A percentile compares a stretch with the other conserved stretches of the same genome.
Conservation (phyloP, 1,139 yeast genomes). For the Yamadazyma conglobata region DNA sequence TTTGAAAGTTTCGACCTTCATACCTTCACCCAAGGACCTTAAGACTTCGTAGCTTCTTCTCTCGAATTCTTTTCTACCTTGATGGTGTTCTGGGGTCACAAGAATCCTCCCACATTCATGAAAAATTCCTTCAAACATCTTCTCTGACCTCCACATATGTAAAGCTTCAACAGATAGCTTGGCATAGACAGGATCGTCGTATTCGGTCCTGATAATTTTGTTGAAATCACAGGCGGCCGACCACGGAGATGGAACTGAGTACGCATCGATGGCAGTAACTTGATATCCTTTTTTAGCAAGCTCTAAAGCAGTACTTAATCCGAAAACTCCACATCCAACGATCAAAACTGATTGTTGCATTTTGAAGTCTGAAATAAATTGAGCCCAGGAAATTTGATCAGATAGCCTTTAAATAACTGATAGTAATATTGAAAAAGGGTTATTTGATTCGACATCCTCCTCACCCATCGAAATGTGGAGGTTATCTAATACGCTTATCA, state of each 20-base stretch:
- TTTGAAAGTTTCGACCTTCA: constrained; percentile 19
- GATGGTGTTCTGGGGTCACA: constrained; percentile 17
- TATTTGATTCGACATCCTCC: no score
- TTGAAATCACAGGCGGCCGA: constrained; percentile 49
- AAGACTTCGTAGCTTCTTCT: constrained; percentile 27
- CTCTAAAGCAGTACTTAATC: constrained; percentile 19
- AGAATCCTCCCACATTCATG: constrained; percentile 33
- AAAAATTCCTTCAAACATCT: constrained; percentile 26
- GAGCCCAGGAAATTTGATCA: no score
- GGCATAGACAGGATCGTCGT: constrained; percentile 32
- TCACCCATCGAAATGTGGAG: no score
- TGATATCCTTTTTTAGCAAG: constrained; percentile 14
- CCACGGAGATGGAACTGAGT: constrained; percentile 42
- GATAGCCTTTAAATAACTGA: no score
- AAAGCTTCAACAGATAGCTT: constrained; percentile 40
- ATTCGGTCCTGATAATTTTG: constrained; percentile 46
- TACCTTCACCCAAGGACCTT: constrained; percentile 24
- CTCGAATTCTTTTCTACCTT: constrained; percentile 30
- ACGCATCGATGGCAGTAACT: constrained; percentile 30
- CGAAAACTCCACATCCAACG: constrained; percentile 22
- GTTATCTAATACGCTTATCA: no score
- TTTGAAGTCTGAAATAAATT: no score
- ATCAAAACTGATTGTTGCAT: constrained; percentile 16
- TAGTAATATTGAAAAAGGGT: no score
- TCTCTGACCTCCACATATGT: constrained; percentile 32